A percentile compares a stretch with the other conserved stretches of the same genome.
phyloP scores from a whole-genome alignment of 192 early-diverging fungal genomes.

The Jimgerdemannia flammicorona region DNA sequence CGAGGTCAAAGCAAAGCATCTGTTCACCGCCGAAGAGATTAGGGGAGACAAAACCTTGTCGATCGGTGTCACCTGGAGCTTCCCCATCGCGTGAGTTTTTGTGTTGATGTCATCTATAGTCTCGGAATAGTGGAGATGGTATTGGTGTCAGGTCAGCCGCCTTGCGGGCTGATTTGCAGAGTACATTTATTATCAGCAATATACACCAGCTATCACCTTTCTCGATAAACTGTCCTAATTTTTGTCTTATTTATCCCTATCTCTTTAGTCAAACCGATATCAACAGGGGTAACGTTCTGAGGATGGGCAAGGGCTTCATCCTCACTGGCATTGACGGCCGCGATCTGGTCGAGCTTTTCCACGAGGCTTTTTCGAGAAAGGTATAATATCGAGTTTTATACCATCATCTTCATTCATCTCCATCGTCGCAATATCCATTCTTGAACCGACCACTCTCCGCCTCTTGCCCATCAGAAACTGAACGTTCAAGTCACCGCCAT shows the following conservation, averaged over 20 bases:
- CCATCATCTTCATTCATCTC: neutral
- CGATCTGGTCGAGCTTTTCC: conserved; percentile 83
- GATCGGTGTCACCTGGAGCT: conserved; percentile 82
- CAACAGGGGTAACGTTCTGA: conserved; percentile 41
- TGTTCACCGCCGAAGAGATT: conserved; percentile 22
- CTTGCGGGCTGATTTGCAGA: neutral
- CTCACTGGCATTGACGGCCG: conserved; percentile 70
- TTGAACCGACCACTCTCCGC: no score
- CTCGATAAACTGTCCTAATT: neutral
- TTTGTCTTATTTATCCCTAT: conserved; percentile 5
- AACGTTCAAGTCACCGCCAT: conserved; percentile 82
- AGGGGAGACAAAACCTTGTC: conserved; percentile 19
- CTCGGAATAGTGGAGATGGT: neutral
- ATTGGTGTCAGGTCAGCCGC: neutral
- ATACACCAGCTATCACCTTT: no score
- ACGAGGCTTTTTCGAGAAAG: conserved; percentile 72
- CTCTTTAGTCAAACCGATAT: conserved; percentile 52
- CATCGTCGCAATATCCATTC: neutral
- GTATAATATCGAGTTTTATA: conserved; percentile 18
- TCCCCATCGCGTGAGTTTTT: conserved; percentile 69
- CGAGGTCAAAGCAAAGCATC: conserved; percentile 16
- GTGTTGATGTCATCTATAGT: neutral
- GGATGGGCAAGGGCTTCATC: conserved; percentile 85
- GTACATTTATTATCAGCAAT: neutral
- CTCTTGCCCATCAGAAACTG: conserved; percentile 35